Percentiles rank a stretch among this genome's conserved stretches.
These are phyloP conservation scores for Colletotrichum karsti DNA, from an alignment of 2,329 filamentous ascomycete genomes.

Conservation along the genomic window DNA sequence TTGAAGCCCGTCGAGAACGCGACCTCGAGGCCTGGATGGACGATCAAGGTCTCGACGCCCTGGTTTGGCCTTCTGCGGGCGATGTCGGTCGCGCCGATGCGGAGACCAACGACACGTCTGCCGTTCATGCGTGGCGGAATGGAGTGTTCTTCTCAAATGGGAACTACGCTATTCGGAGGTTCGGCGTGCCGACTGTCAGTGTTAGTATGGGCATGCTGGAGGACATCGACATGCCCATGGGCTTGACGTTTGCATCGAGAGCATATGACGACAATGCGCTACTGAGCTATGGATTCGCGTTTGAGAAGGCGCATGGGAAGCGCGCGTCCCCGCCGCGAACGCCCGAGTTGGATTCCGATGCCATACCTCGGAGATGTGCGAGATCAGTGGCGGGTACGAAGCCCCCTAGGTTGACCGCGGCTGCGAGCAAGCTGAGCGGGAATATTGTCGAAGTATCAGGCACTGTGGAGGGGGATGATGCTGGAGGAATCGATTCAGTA, in stretches of 20 bases:
- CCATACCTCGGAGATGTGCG: background rate
- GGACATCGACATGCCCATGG: slow-evolving; percentile 35
- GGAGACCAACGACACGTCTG: background rate
- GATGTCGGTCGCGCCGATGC: background rate
- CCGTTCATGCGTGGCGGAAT: slow-evolving; percentile 48
- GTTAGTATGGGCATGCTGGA: slow-evolving; percentile 37
- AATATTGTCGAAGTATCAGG: background rate
- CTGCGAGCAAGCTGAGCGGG: background rate
- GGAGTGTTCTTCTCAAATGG: slow-evolving; percentile 26
- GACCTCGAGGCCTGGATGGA: slow-evolving; percentile 8
- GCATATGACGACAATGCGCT: slow-evolving; percentile 37
- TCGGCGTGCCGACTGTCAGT: slow-evolving; percentile 37
- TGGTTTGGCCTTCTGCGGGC: background rate
- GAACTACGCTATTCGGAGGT: slow-evolving; percentile 34
- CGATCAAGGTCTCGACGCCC: background rate
- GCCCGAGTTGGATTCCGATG: background rate
- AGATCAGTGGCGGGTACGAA: background rate
- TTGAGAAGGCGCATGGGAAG: slow-evolving; percentile 29
- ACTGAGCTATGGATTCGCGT: slow-evolving; percentile 34
- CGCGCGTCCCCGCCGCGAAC: background rate
- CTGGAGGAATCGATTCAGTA: background rate
- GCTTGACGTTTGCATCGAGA: slow-evolving; percentile 34
- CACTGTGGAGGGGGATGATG: background rate
- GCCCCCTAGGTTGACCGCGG: background rate
- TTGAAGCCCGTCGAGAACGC: background rate